phyloP scores from a whole-genome alignment of 805 yeast genomes.

The Spathaspora boniae region DNA sequence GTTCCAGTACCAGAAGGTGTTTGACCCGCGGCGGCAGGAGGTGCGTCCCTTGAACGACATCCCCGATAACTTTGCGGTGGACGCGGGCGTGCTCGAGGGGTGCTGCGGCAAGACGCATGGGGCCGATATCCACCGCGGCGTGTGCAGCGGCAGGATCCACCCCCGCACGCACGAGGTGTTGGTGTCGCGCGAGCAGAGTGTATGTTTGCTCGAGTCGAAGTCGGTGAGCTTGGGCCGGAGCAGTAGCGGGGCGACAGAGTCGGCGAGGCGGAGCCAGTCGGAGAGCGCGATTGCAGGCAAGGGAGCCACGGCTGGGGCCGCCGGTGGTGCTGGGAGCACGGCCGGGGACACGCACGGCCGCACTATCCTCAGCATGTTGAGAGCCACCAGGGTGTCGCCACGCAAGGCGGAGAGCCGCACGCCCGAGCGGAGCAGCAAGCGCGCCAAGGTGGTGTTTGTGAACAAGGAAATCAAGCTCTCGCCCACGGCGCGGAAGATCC shows the following conservation, averaged over 20 bases:
- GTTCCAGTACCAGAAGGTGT: slow-evolving; percentile 83
- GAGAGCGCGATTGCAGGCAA: too few species aligned
- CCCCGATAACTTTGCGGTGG: slow-evolving; percentile 40
- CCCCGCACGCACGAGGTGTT: slow-evolving; percentile 56
- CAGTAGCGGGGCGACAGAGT: too few species aligned
- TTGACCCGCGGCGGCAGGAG: slow-evolving; percentile 51
- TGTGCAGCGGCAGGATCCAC: slow-evolving; percentile 65
- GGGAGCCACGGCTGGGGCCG: too few species aligned
- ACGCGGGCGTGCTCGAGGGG: slow-evolving; percentile 37
- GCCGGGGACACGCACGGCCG: too few species aligned
- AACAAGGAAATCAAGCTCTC: slow-evolving; percentile 10
- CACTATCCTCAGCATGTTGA: too few species aligned
- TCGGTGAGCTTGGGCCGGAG: slow-evolving; percentile 11
- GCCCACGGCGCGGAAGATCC: slow-evolving; percentile 13
- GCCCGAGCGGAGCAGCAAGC: neutral
- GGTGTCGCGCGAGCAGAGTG: slow-evolving; percentile 44
- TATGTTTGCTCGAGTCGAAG: slow-evolving; percentile 18
- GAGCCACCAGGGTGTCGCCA: too few species aligned
- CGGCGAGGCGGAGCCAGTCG: too few species aligned
- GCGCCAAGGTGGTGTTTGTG: slow-evolving; percentile 3
- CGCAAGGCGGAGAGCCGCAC: too few species aligned
- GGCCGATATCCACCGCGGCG: slow-evolving; percentile 45
- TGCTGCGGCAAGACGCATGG: slow-evolving; percentile 48
- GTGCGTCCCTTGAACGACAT: slow-evolving; percentile 60
- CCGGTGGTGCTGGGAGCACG: too few species aligned